Percentiles rank a stretch among this genome's conserved stretches.
These are phyloP conservation scores for Aegilops sharonensis DNA, from an alignment of 176 grass and related monocot species.

Conservation along the genomic window DNA sequence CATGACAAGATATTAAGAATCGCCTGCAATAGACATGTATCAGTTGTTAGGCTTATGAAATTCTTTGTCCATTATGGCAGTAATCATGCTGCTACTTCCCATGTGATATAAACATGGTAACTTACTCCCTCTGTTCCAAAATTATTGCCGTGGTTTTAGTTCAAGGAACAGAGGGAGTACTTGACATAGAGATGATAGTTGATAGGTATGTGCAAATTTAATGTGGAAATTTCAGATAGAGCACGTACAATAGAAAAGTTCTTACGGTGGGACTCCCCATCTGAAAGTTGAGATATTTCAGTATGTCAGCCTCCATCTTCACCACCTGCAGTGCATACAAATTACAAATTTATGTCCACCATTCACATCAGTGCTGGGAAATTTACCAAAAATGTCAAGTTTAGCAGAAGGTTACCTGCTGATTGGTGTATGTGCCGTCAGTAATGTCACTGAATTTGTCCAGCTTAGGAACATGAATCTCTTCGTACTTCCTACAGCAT, in stretches of 20 bases:
- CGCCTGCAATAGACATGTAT: conserved; percentile 31
- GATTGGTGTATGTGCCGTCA: conserved; percentile 43
- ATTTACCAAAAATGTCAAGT: conserved; percentile 22
- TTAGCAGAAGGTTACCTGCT: conserved; percentile 33
- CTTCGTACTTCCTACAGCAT: conserved; percentile 63
- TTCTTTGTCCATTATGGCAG: background rate
- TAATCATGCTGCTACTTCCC: background rate
- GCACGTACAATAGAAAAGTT: conserved; percentile 45
- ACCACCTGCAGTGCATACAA: conserved; percentile 44
- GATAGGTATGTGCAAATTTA: background rate
- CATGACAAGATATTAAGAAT: conserved; percentile 33
- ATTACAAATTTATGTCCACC: background rate
- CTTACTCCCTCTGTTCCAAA: background rate
- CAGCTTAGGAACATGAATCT: conserved; percentile 25
- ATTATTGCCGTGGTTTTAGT: too few relatives aligned
- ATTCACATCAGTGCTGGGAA: background rate
- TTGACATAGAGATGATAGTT: background rate
- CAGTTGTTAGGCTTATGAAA: background rate
- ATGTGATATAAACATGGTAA: conserved; percentile 3
- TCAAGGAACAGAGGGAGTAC: too few relatives aligned
- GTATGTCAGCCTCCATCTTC: conserved; percentile 56
- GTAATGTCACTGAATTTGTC: conserved; percentile 35
- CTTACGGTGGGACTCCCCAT: conserved; percentile 49
- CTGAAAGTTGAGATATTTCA: conserved; percentile 48
- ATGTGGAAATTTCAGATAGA: background rate